Percentiles rank a stretch among this genome's conserved stretches.
These are phyloP conservation scores for Bryopsis sp. DNA, from an alignment of 139 green algal species.

Conservation along the genomic window DNA sequence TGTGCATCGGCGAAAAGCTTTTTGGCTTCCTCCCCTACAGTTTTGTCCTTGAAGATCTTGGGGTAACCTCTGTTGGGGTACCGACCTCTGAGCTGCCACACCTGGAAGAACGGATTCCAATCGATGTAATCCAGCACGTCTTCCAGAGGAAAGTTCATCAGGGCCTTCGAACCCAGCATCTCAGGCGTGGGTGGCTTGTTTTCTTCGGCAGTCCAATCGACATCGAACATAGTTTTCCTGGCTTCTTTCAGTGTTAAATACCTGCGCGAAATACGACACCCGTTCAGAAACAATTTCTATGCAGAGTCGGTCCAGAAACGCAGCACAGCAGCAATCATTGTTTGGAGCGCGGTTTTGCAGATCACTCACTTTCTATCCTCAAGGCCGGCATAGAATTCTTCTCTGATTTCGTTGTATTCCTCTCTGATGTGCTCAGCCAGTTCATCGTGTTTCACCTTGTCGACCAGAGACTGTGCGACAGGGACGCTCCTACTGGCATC, in stretches of 20 bases:
- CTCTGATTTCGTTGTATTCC: constrained; percentile 87
- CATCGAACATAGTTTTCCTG: constrained; percentile 38
- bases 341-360: neutral
- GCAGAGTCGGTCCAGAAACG: neutral
- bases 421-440: constrained; percentile 77
- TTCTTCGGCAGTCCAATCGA: constrained; percentile 76
- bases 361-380: constrained; percentile 81
- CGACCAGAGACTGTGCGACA: constrained; percentile 80
- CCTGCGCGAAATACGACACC: constrained; percentile 13
- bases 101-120: constrained; percentile 99
- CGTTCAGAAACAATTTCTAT: too few relatives aligned
- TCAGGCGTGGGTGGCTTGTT: constrained; percentile 69
- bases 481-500: constrained; percentile 89
- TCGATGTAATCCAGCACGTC: constrained; percentile 93
- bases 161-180: constrained; percentile 61
- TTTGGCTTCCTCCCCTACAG: constrained; percentile 88
- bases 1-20: constrained; percentile 95
- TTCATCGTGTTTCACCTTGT: constrained; percentile 45
- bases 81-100: constrained; percentile 94
- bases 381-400: constrained; percentile 94
- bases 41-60: constrained; percentile 99
- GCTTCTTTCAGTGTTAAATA: constrained; percentile 58
- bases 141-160: constrained; percentile 75
- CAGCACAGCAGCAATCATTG: neutral
- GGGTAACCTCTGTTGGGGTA: constrained; percentile 98